A percentile compares a stretch with the other conserved stretches of the same genome.
Evolutionary conservation across 768 basidiomycete genomes (phyloP).

Genomic region (Lentinula lateritia): DNA sequence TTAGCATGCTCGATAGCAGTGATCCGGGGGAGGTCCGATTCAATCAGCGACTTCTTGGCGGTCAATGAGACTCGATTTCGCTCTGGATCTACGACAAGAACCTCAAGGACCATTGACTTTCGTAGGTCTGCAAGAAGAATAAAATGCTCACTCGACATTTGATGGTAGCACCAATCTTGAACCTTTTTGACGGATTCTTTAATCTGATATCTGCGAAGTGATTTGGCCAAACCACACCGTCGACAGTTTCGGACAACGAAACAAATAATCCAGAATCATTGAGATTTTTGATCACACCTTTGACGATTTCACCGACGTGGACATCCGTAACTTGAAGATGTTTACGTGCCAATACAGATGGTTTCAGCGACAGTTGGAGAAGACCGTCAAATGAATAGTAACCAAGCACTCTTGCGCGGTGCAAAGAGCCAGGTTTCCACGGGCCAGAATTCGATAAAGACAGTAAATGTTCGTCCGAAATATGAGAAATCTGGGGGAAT

Average conservation of each 20-base stretch:
- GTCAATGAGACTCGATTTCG: conserved; percentile 81
- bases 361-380: conserved; percentile 81
- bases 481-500: conserved; percentile 77
- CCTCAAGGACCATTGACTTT: conserved; percentile 33
- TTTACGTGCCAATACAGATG: conserved; percentile 77
- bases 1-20: conserved; percentile 60
- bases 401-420: conserved; percentile 84
- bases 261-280: conserved; percentile 81
- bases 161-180: conserved; percentile 76
- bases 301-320: conserved; percentile 79
- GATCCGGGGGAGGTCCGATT: conserved; percentile 71
- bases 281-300: conserved; percentile 83
- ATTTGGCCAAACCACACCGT: conserved; percentile 90
- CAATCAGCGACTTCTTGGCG: conserved; percentile 85
- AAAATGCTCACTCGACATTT: conserved; percentile 70
- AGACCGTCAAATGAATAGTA: conserved; percentile 83
- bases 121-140: not conserved
- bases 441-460: conserved; percentile 72
- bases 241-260: conserved; percentile 79
- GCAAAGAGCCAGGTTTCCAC: conserved; percentile 76
- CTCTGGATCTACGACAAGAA: conserved; percentile 77
- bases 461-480: conserved; percentile 86
- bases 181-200: conserved; percentile 88
- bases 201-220: conserved; percentile 95
- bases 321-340: conserved; percentile 83